Conservation (phyloP, 108 stramenopile species). For the Mediolabrus comicus region DNA sequence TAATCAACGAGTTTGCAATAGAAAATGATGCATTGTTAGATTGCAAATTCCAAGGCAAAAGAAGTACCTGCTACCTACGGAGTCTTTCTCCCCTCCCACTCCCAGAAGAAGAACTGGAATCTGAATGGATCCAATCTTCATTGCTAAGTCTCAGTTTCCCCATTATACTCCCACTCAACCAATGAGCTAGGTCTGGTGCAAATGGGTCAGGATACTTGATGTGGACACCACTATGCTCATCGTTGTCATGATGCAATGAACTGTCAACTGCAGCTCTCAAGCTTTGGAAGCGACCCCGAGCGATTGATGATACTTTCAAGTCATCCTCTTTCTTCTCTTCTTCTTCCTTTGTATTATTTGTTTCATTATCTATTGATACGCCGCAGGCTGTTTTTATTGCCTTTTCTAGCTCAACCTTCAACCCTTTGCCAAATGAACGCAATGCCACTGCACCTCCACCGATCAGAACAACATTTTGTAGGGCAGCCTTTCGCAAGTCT, state of each 20-base stretch:
- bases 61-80: not conserved
- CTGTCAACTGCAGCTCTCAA: slow-evolving; percentile 2
- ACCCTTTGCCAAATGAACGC: slow-evolving; percentile 14
- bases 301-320: slow-evolving; percentile 15
- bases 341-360: slow-evolving; percentile 2
- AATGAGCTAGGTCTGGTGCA: slow-evolving; percentile 24
- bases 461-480: slow-evolving; percentile 23
- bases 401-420: slow-evolving; percentile 4
- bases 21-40: not conserved
- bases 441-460: slow-evolving; percentile 33
- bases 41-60: too few species aligned
- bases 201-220: slow-evolving; percentile 39
- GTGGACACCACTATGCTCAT: slow-evolving; percentile 15
- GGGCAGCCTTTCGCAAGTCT: slow-evolving; percentile 18
- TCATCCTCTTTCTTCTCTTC: slow-evolving; percentile 36
- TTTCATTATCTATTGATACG: not conserved
- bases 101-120: not conserved
- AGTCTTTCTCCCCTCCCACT: not conserved
- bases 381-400: slow-evolving; percentile 23
- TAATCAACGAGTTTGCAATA: not conserved
- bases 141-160: slow-evolving; percentile 17
- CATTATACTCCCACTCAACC: slow-evolving; percentile 37
- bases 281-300: slow-evolving; percentile 20
- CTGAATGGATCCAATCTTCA: slow-evolving; percentile 5
- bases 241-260: not conserved